A percentile compares a stretch with the other conserved stretches of the same genome.
Conservation (phyloP, 2,329 filamentous ascomycete species). For the Cercospora canescens region DNA sequence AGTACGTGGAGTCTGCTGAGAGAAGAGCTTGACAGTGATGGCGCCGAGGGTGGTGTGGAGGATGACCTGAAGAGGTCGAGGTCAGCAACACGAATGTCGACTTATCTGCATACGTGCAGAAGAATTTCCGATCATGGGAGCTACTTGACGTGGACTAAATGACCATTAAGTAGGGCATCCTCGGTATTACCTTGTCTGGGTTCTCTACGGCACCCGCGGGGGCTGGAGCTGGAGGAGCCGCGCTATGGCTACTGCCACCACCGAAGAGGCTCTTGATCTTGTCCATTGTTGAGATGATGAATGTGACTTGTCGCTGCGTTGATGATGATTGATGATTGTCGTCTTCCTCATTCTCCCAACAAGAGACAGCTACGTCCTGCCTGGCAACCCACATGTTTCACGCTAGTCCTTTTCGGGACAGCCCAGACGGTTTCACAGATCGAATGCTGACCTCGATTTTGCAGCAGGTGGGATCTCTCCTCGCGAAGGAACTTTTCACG, state of each 20-base stretch:
- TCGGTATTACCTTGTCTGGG: slow-evolving; percentile 7
- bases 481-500: no score
- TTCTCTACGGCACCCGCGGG: slow-evolving; percentile 7
- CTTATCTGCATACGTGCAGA: neutral
- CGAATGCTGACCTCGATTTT: no score
- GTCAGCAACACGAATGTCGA: neutral
- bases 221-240: slow-evolving; percentile 4
- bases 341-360: neutral
- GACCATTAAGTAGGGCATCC: neutral
- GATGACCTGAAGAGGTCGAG: slow-evolving; percentile 20
- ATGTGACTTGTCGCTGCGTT: neutral
- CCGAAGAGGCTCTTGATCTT: slow-evolving; percentile 27
- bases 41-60: slow-evolving; percentile 37
- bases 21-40: slow-evolving; percentile 36
- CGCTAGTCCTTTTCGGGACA: neutral
- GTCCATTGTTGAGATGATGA: slow-evolving; percentile 16
- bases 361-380: neutral
- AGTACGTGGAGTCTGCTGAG: slow-evolving; percentile 32
- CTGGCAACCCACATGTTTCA: neutral
- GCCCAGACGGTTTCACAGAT: neutral
- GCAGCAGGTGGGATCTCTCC: no score
- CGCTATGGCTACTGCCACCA: slow-evolving; percentile 17
- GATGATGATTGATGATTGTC: neutral
- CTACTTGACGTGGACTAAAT: neutral
- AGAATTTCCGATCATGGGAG: neutral